Evolutionary conservation across 1,284 basidiomycete genomes (phyloP).

Genomic region (Rhodotorula sp.): DNA sequence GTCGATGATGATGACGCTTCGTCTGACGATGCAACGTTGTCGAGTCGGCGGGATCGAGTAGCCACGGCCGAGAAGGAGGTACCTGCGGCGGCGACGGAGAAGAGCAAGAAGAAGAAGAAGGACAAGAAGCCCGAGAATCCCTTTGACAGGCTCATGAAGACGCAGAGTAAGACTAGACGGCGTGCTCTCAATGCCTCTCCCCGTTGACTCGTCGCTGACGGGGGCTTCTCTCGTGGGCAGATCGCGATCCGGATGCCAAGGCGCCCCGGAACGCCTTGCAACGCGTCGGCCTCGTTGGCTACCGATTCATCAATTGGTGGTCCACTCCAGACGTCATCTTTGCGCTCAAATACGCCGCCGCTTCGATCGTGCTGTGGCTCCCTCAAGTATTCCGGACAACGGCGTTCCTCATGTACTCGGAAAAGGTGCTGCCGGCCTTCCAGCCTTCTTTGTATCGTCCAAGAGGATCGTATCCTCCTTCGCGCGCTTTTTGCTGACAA

Average conservation of each 20-base stretch:
- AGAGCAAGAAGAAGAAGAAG: background rate
- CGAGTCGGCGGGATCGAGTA: background rate
- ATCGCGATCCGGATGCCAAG: constrained; percentile 56
- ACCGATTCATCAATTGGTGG: constrained; percentile 53
- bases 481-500: background rate
- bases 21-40: background rate
- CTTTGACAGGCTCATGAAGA: constrained; percentile 1
- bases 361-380: constrained; percentile 60
- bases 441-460: background rate
- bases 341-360: constrained; percentile 59
- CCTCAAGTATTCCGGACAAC: constrained; percentile 55
- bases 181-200: background rate
- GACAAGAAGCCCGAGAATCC: background rate
- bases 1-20: constrained; percentile 5
- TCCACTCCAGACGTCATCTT: constrained; percentile 57
- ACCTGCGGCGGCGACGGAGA: background rate
- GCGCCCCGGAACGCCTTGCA: constrained; percentile 55
- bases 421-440: constrained; percentile 52
- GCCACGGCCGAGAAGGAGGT: background rate
- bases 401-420: constrained; percentile 54
- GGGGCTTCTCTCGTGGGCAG: constrained; percentile 42
- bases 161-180: background rate
- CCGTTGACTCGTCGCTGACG: background rate
- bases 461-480: background rate
- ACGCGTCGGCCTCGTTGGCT: constrained; percentile 50